These are phyloP conservation scores for Leucosporidium creatinivorum DNA, from an alignment of 768 basidiomycete species.

Conservation along the genomic window DNA sequence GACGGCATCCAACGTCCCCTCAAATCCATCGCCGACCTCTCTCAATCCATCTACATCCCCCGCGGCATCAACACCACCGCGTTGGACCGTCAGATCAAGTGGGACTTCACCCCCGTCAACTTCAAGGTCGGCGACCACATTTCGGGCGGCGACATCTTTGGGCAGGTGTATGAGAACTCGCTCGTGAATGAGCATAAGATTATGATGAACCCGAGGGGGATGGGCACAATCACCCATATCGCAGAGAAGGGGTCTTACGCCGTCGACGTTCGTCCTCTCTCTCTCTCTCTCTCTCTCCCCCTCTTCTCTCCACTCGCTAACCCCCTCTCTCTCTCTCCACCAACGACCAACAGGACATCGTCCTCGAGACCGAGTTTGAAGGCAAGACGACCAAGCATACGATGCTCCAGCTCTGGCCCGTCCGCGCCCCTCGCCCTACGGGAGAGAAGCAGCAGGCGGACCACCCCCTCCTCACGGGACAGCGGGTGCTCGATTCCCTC, in stretches of 20 bases:
- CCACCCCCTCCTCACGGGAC: conserved; percentile 85
- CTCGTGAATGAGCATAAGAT: conserved; percentile 94
- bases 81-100: conserved; percentile 74
- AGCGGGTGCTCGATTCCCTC: conserved; percentile 90
- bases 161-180: conserved; percentile 92
- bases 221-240: conserved; percentile 88
- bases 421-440: conserved; percentile 91
- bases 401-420: conserved; percentile 98
- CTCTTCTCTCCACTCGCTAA: neutral
- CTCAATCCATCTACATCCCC: conserved; percentile 99
- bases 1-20: conserved; percentile 43
- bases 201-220: conserved; percentile 85
- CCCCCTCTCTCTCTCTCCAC: neutral
- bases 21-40: conserved; percentile 86
- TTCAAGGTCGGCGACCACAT: conserved; percentile 94
- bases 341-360: conserved; percentile 60
- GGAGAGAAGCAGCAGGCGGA: conserved; percentile 92
- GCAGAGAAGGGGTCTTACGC: conserved; percentile 90
- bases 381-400: conserved; percentile 88
- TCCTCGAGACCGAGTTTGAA: conserved; percentile 95
- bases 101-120: conserved; percentile 85
- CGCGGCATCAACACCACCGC: conserved; percentile 97
- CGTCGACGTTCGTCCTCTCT: conserved; percentile 60
- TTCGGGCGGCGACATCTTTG: conserved; percentile 93
- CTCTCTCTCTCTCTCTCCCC: neutral